Conservation (phyloP, 2,329 filamentous ascomycete species). For the Diaporthe ilicicola region DNA sequence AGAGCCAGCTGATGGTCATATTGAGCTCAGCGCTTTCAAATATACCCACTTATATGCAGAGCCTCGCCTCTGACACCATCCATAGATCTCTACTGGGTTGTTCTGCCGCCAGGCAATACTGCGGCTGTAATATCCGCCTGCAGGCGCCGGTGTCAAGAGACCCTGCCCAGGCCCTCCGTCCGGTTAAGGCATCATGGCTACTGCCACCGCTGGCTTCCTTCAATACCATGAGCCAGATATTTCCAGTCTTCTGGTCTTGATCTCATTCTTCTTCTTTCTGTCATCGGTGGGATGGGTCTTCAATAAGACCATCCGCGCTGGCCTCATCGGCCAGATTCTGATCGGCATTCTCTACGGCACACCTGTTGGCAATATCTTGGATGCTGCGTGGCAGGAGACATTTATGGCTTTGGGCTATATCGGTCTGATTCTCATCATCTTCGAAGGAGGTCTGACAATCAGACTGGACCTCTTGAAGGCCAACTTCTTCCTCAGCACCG, state of each 20-base stretch:
- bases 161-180: neutral
- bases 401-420: conserved; percentile 57
- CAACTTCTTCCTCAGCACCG: conserved; percentile 51
- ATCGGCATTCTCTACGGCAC: conserved; percentile 56
- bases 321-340: conserved; percentile 56
- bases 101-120: neutral
- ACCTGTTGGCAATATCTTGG: conserved; percentile 54
- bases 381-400: conserved; percentile 52
- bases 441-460: conserved; percentile 57
- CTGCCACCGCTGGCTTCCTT: conserved; percentile 40
- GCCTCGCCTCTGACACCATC: neutral
- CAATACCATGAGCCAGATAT: conserved; percentile 50
- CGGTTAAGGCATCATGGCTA: neutral
- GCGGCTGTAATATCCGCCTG: neutral
- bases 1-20: neutral
- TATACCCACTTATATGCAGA: neutral
- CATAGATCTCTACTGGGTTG: neutral
- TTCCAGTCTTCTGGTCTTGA: conserved; percentile 48
- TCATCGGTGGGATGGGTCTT: conserved; percentile 51
- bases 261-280: conserved; percentile 56
- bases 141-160: neutral
- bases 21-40: neutral
- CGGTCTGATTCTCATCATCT: conserved; percentile 58
- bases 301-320: conserved; percentile 50
- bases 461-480: conserved; percentile 55